Evolutionary conservation across 371 early-diverging fungal species (phyloP).

Genomic region (Massospora cicadina): DNA sequence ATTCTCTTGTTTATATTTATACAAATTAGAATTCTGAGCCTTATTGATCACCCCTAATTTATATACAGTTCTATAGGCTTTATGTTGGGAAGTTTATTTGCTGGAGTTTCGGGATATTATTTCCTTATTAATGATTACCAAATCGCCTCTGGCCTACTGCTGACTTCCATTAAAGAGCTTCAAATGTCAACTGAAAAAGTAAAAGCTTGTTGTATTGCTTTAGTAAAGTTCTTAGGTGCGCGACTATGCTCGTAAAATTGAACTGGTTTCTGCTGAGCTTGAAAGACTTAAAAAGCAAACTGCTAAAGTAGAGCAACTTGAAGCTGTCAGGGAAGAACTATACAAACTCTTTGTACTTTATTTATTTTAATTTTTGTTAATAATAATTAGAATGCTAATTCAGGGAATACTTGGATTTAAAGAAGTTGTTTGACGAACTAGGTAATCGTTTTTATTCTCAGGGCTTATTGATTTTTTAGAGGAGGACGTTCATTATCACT

Average conservation of each 20-base stretch:
- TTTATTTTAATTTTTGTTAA: neutral
- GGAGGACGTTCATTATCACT: slow-evolving; percentile 9
- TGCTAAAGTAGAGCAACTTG: slow-evolving; percentile 45
- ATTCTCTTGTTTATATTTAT: too few relatives aligned
- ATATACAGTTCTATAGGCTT: slow-evolving; percentile 42
- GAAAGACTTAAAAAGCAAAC: slow-evolving; percentile 30
- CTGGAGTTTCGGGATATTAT: slow-evolving; percentile 59
- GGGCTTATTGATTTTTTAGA: slow-evolving; percentile 2
- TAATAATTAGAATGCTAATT: neutral
- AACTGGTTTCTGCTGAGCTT: slow-evolving; percentile 43
- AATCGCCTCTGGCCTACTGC: slow-evolving; percentile 39
- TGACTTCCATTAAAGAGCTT: slow-evolving; percentile 54
- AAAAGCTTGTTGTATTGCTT: neutral
- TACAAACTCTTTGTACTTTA: slow-evolving; percentile 39
- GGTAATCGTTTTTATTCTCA: neutral
- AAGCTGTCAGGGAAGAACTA: slow-evolving; percentile 37
- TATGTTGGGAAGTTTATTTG: slow-evolving; percentile 50
- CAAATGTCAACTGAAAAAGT: slow-evolving; percentile 56
- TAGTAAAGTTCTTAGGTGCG: slow-evolving; percentile 26
- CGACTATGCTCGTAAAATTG: slow-evolving; percentile 59
- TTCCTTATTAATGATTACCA: slow-evolving; percentile 68
- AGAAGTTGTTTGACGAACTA: neutral
- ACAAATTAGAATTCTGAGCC: neutral
- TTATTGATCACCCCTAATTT: neutral
- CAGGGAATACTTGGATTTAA: slow-evolving; percentile 2